Percentiles rank a stretch among this genome's conserved stretches.
These are phyloP conservation scores for Monilinia fructicola DNA, from an alignment of 2,329 filamentous ascomycete species.

Conservation along the genomic window DNA sequence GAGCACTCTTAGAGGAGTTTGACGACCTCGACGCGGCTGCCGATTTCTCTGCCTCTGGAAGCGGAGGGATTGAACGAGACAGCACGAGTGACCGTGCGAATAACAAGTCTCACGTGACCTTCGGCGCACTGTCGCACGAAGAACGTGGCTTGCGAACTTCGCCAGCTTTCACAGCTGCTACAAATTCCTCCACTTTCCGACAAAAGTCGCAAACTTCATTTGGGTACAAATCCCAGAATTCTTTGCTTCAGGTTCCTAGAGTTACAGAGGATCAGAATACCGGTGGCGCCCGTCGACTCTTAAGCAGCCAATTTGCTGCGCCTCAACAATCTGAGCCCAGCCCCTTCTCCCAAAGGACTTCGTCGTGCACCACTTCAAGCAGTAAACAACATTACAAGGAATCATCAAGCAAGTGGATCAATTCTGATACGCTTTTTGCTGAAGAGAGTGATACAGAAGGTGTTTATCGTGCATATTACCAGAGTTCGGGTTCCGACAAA, in stretches of 20 bases:
- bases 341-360: neutral
- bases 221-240: neutral
- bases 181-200: neutral
- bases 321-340: neutral
- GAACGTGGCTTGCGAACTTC: neutral
- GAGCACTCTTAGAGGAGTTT: neutral
- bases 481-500: neutral
- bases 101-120: neutral
- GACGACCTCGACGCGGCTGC: neutral
- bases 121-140: neutral
- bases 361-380: neutral
- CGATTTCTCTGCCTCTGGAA: neutral
- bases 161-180: neutral
- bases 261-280: neutral
- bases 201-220: neutral
- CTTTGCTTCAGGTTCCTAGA: neutral
- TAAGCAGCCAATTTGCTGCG: slow-evolving; percentile 3
- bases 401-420: slow-evolving; percentile 10
- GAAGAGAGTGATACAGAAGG: neutral
- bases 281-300: neutral
- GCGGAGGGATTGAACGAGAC: neutral
- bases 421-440: slow-evolving; percentile 1
- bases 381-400: neutral
- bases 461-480: neutral
- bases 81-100: neutral